Base-by-base conservation (phyloP, 805 yeast species). In the Candida vartiovaarae region DNA sequence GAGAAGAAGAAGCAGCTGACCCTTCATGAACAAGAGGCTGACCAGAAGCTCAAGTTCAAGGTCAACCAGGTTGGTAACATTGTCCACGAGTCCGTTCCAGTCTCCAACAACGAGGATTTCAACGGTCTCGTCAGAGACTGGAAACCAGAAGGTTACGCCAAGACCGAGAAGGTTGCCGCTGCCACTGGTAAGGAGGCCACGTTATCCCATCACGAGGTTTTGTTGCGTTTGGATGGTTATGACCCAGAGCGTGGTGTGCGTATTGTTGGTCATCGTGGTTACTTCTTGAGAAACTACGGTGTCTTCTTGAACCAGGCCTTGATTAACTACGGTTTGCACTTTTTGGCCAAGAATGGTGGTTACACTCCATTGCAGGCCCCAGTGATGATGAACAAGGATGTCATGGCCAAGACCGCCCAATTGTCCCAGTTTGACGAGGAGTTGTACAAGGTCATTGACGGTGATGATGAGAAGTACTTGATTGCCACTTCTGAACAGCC, bases 401-500 rank as follows among this genome's bases (percentile, higher is more conserved):
- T 89, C 45, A 93, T 93, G 99, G 98, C 98, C 56, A 90, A 87
- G 71, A 93, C 99, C 55, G 99, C 99, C 7, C 99, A 93, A 72
- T 80, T 93, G 65, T 89, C 97, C 32, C 90, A 93, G 63, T 93
- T 93, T 59, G 99, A 93, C 67, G 99, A 93, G 74, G 99, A 93
- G 70, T 76, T 93, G 60, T 93, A 93, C 74, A 93, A 93, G 71
- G 98, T 93, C 46, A 70, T 86, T 40, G 99, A 93, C 63, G 99
- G 99, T 63, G 90, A 84, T 39, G 99, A 91, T 62, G 99, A 93
- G 71, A 93, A 91, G 73, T 93, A 93, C 65, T 76, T 93, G 66
- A 88, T 93, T 72, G 99, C 99, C 52, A 93, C 99, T 46, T 89
- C 97, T 36, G 99, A 93, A 73, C 99, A 93, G 75, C 99, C 99